phyloP scores from a whole-genome alignment of 345 rosid species.

The Eutrema yunnanense region DNA sequence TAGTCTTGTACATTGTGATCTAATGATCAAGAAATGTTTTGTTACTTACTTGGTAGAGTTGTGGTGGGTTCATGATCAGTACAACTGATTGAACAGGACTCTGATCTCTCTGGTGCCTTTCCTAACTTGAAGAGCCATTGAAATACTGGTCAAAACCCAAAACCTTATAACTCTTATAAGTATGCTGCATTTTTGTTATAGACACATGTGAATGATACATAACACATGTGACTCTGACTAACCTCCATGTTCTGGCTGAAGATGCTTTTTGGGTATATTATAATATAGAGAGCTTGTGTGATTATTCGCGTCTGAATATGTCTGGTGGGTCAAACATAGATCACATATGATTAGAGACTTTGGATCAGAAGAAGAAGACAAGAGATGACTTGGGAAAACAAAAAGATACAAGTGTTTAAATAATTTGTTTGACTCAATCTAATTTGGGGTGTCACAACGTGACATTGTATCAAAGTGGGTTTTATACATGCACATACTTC shows the following conservation, averaged over 20 bases:
- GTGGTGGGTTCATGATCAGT: conserved; percentile 9
- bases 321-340: conserved; percentile 47
- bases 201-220: conserved; percentile 15
- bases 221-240: conserved; percentile 34
- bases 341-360: conserved; percentile 19
- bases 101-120: conserved; percentile 30
- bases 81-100: neutral
- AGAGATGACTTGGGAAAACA: conserved; percentile 29
- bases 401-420: conserved; percentile 3
- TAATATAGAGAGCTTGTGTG: conserved; percentile 12
- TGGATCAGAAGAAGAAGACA: conserved; percentile 46
- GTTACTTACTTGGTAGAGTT: conserved; percentile 23
- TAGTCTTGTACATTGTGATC: neutral
- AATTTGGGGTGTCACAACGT: conserved; percentile 4
- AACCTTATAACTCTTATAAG: neutral
- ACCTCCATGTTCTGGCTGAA: conserved; percentile 54
- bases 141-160: conserved; percentile 51
- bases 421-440: conserved; percentile 18
- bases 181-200: neutral
- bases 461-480: neutral
- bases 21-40: neutral
- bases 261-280: conserved; percentile 16
- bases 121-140: conserved; percentile 47
- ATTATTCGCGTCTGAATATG: conserved; percentile 10
- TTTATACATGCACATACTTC: conserved; percentile 7